phyloP scores from a whole-genome alignment of 768 basidiomycete species.

The Amanita rubescens region DNA sequence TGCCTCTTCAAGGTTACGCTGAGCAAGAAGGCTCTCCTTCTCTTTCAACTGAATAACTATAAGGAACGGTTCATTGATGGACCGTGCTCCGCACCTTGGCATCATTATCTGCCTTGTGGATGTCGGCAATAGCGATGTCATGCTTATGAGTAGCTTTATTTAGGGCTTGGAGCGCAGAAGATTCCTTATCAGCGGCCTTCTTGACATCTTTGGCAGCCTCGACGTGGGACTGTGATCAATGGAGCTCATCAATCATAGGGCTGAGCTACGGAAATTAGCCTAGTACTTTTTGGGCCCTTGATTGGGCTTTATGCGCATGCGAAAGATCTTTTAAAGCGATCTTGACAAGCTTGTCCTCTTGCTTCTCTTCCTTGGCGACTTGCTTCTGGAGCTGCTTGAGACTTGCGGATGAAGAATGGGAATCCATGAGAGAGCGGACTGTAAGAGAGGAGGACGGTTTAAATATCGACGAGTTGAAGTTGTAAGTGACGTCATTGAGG shows the following conservation, averaged over 20 bases:
- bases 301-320: slow-evolving; percentile 44
- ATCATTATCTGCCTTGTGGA: slow-evolving; percentile 35
- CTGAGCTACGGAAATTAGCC: not conserved
- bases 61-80: not conserved
- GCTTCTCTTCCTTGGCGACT: slow-evolving; percentile 41
- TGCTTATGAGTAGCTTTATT: slow-evolving; percentile 48
- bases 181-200: slow-evolving; percentile 45
- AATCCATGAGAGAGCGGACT: slow-evolving; percentile 9
- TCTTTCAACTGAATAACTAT: not conserved
- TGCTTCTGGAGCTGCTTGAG: slow-evolving; percentile 34
- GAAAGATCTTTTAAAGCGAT: slow-evolving; percentile 47
- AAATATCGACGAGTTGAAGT: slow-evolving; percentile 9
- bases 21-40: not conserved
- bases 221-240: slow-evolving; percentile 27
- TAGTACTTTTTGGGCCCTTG: slow-evolving; percentile 46
- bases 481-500: slow-evolving; percentile 12
- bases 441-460: slow-evolving; percentile 9
- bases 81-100: slow-evolving; percentile 27
- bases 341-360: slow-evolving; percentile 43
- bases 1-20: not conserved
- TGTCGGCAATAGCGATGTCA: slow-evolving; percentile 36
- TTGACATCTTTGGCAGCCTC: slow-evolving; percentile 33
- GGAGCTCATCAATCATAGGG: not conserved
- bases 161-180: slow-evolving; percentile 40
- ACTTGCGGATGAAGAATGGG: slow-evolving; percentile 20